Conservation (phyloP, 768 basidiomycete genomes). For the Gymnopilus dilepis region DNA sequence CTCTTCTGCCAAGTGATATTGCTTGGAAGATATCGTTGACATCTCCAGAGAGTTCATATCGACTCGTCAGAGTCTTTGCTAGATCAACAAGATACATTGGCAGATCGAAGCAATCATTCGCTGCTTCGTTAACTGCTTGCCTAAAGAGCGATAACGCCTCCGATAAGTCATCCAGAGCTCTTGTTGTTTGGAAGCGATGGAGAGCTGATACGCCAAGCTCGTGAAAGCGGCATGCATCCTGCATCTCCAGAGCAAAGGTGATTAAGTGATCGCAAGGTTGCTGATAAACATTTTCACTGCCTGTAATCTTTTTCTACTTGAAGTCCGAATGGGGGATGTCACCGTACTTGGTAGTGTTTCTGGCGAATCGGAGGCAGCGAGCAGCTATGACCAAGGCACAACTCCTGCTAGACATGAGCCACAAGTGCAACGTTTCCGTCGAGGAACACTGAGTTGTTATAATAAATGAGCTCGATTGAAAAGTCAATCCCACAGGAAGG, state of each 20-base stretch:
- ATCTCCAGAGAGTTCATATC: neutral
- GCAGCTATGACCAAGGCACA: no score
- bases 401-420: no score
- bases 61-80: slow-evolving; percentile 16
- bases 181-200: slow-evolving; percentile 25
- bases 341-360: slow-evolving; percentile 18
- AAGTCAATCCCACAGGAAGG: no score
- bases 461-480: no score
- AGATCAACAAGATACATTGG: slow-evolving; percentile 6
- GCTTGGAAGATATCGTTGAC: neutral
- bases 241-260: no score
- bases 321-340: neutral
- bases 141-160: slow-evolving; percentile 12
- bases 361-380: no score
- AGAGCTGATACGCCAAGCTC: slow-evolving; percentile 24
- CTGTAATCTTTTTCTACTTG: neutral
- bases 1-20: neutral
- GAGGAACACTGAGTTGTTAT: no score
- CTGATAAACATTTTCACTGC: no score
- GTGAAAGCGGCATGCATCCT: slow-evolving; percentile 10
- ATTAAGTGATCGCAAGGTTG: no score
- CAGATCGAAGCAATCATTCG: neutral
- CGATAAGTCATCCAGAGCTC: slow-evolving; percentile 24
- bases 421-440: no score
- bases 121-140: neutral